phyloP scores from a whole-genome alignment of 2,329 filamentous ascomycete species.

The Gnomoniopsis sp. region DNA sequence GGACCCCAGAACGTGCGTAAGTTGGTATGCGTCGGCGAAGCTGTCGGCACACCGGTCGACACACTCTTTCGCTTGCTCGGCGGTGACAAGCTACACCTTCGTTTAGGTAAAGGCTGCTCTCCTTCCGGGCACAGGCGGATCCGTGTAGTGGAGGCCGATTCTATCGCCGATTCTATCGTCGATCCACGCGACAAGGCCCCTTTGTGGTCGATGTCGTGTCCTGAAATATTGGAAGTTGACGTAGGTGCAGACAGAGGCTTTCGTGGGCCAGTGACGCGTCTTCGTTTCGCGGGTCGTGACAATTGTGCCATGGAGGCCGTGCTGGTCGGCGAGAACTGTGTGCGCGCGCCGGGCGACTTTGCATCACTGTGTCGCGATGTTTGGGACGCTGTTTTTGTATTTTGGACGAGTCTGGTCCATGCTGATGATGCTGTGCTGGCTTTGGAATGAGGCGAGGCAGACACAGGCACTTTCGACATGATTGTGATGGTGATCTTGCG shows the following conservation, averaged over 20 bases:
- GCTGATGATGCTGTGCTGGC: constrained; percentile 1
- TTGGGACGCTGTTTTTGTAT: constrained; percentile 12
- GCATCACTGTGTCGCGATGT: neutral
- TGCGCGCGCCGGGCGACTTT: constrained; percentile 4
- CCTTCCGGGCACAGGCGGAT: neutral
- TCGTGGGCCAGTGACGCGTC: neutral
- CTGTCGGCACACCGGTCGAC: neutral
- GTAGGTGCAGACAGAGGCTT: neutral
- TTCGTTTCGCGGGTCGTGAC: neutral
- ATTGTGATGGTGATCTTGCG: neutral
- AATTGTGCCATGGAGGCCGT: neutral
- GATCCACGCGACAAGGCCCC: too few relatives aligned
- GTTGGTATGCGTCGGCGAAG: neutral
- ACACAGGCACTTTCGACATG: constrained; percentile 1
- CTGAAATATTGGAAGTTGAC: neutral
- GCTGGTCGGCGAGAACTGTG: neutral
- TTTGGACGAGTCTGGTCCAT: constrained; percentile 15
- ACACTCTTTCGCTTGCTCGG: neutral
- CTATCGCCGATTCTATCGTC: neutral
- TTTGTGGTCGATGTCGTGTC: too few relatives aligned
- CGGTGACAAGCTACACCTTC: neutral
- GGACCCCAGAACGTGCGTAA: neutral
- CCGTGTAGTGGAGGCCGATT: neutral
- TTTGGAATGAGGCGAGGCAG: neutral
- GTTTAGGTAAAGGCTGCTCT: neutral